phyloP scores from a whole-genome alignment of 208 protist species.

The Trypanosoma melophagium region DNA sequence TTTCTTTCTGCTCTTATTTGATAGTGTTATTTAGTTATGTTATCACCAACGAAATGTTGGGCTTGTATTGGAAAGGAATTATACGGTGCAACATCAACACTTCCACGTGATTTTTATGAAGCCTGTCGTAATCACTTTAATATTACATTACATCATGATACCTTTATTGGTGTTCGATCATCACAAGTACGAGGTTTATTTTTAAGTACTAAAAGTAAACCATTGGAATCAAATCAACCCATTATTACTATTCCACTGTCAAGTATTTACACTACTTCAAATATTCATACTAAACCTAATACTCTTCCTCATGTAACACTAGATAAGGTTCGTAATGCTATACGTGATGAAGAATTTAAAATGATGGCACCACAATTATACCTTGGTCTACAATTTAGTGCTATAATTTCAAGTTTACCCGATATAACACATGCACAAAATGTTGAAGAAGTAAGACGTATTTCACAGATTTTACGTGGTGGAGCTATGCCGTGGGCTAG shows the following conservation, averaged over 20 bases:
- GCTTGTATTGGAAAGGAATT: slow-evolving; percentile 63
- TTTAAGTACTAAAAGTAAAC: slow-evolving; percentile 32
- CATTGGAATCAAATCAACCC: slow-evolving; percentile 66
- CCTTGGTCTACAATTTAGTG: slow-evolving; percentile 77
- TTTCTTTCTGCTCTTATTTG: neutral
- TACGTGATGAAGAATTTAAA: slow-evolving; percentile 73
- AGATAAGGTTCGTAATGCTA: slow-evolving; percentile 55
- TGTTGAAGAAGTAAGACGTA: slow-evolving; percentile 40
- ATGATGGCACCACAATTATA: slow-evolving; percentile 87
- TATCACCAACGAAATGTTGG: slow-evolving; percentile 28
- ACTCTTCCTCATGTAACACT: slow-evolving; percentile 55
- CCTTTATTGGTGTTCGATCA: slow-evolving; percentile 79
- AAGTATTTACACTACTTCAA: slow-evolving; percentile 62
- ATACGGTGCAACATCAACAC: slow-evolving; percentile 67
- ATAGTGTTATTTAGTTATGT: slow-evolving; percentile 24
- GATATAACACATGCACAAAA: slow-evolving; percentile 51
- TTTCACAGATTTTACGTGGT: slow-evolving; percentile 41
- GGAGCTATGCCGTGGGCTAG: slow-evolving; percentile 79
- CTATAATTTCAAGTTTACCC: slow-evolving; percentile 66
- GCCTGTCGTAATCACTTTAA: slow-evolving; percentile 63
- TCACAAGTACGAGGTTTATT: slow-evolving; percentile 87
- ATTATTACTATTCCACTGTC: slow-evolving; percentile 80
- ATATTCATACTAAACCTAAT: slow-evolving; percentile 72
- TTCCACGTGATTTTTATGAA: slow-evolving; percentile 71
- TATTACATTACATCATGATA: slow-evolving; percentile 66